Conservation (phyloP, 176 grass and related monocot genomes). For the Guadua angustifolia region DNA sequence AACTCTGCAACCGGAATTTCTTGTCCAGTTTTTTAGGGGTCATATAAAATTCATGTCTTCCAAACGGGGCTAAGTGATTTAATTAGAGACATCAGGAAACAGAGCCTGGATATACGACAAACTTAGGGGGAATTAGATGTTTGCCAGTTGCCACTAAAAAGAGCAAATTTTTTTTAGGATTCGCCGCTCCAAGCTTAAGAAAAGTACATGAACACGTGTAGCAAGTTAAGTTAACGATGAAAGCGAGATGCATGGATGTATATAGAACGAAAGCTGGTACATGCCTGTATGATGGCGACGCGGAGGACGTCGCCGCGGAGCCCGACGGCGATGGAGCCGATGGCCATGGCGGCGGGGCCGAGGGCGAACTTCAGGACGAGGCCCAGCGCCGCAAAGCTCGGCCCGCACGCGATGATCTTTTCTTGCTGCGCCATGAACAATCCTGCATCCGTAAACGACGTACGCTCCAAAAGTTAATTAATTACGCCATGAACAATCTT, state of each 20-base stretch:
- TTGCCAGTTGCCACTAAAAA: too few relatives aligned
- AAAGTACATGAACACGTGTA: not conserved
- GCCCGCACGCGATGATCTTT: conserved; percentile 78
- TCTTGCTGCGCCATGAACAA: conserved; percentile 94
- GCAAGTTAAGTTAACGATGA: too few relatives aligned
- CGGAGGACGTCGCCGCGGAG: conserved; percentile 80
- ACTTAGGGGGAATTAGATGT: too few relatives aligned
- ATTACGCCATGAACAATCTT: too few relatives aligned
- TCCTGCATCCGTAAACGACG: conserved; percentile 47
- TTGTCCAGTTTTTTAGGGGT: not conserved
- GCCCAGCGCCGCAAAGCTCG: conserved; percentile 59
- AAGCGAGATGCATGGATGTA: not conserved
- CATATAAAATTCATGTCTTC: not conserved
- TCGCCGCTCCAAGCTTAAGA: not conserved
- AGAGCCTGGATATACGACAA: not conserved
- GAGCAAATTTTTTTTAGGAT: not conserved
- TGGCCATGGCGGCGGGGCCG: conserved; percentile 71
- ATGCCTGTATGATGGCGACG: conserved; percentile 85
- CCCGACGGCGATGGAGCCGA: conserved; percentile 74
- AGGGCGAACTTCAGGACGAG: conserved; percentile 69
- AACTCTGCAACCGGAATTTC: not conserved
- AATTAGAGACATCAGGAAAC: not conserved
- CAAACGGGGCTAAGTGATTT: not conserved
- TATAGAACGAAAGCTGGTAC: not conserved
- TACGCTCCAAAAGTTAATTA: not conserved